These are phyloP conservation scores for Hibiscus syriacus DNA, from an alignment of 345 rosid species.

Conservation along the genomic window DNA sequence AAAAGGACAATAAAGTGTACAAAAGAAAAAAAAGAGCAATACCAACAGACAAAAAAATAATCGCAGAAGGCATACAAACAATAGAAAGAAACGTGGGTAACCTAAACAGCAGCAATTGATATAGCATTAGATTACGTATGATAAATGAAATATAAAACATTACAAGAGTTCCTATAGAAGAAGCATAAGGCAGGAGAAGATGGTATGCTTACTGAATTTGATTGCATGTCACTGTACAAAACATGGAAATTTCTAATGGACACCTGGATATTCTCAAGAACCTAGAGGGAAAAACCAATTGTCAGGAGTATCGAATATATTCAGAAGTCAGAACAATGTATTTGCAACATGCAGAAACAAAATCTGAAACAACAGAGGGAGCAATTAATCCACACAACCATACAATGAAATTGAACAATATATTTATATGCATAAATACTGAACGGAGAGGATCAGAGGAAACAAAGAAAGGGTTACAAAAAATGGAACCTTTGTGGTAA, in stretches of 20 bases:
- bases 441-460: neutral
- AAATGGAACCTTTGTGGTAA: slow-evolving; percentile 65
- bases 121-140: neutral
- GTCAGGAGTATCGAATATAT: neutral
- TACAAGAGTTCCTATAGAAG: neutral
- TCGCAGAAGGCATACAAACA: neutral
- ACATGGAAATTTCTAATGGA: slow-evolving; percentile 75
- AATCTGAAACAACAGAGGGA: neutral
- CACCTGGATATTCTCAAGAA: slow-evolving; percentile 79
- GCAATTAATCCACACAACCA: slow-evolving; percentile 6
- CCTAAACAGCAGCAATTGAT: neutral
- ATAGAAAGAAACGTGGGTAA: neutral
- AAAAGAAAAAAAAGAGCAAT: neutral
- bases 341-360: neutral
- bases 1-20: neutral
- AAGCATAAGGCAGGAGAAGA: neutral
- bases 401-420: neutral
- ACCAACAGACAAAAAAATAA: neutral
- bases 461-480: neutral
- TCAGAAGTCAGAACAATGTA: neutral
- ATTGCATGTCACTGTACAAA: slow-evolving; percentile 42
- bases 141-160: neutral
- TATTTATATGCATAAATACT: neutral
- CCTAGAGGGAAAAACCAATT: slow-evolving; percentile 29
- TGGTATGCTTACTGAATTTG: slow-evolving; percentile 45